Base-by-base conservation (phyloP, 2,329 filamentous ascomycete species). In the Fusarium haematococcum region DNA sequence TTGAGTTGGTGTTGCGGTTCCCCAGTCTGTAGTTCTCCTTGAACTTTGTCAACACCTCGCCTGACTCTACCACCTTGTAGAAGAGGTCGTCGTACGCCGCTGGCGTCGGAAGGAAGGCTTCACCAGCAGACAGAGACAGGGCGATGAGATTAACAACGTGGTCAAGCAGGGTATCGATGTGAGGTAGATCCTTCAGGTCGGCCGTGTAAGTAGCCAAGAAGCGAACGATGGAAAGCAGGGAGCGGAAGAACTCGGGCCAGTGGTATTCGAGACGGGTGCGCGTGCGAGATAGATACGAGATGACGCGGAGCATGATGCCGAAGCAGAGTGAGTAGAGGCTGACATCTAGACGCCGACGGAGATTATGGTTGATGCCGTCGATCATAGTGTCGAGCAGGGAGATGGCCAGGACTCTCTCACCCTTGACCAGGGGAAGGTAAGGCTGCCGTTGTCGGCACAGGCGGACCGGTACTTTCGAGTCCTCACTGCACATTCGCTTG, bases 21-120 rank as follows among this genome's bases (percentile, higher is more conserved):
- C 84, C 85, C 18, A 93, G 83, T 6, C 85, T 84, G 82, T 97
- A 98, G 11, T 90, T 92, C 71, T 95, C 91, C 45, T 94, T 91
- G 84, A 98, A 98, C 79, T 94, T 95, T 35, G 88, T 85, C 25
- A 98, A 88, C 14, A 94, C 89, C 58, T 97, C 94, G 13, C 95
- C 95, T 2, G 93, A 94, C 83, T 99, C 97, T 30, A 98, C 95
- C 2, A 98, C 90, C 84, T 99, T 99, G 89, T 99, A 99, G 85
- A 99, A 98, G 0, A 99, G 88, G 79, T 99, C 97, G 78, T 99
- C 97, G 82, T 98, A 98, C 2, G 94, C 92, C 20, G 93, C 90
- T 1, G 95, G 92, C 33, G 94, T 94, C 0, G 96, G 97, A 9
- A 99, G 88, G 83, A 99, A 98, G 3, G 93, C 92, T 81, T 98